phyloP scores from a whole-genome alignment of 1,284 basidiomycete species.

The Microbotryomycetes sp. region DNA sequence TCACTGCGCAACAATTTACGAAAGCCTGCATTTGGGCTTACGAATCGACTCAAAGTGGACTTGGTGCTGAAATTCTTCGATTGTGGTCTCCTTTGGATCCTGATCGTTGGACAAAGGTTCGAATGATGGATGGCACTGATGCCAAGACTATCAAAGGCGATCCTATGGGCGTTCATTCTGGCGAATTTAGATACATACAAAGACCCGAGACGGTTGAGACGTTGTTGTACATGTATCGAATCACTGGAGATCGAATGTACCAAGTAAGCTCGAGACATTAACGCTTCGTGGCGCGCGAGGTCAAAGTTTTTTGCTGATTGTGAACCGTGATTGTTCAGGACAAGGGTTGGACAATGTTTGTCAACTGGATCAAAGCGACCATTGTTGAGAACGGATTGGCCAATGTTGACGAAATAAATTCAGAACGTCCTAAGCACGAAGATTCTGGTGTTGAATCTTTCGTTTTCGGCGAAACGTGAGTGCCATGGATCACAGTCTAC shows the following conservation, averaged over 20 bases:
- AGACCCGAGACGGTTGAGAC: slow-evolving; percentile 54
- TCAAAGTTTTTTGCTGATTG: neutral
- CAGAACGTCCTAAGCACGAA: slow-evolving; percentile 35
- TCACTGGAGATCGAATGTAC: slow-evolving; percentile 53
- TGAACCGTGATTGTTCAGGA: slow-evolving; percentile 37
- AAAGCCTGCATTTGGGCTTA: slow-evolving; percentile 51
- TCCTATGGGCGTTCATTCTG: neutral
- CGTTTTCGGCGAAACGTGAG: slow-evolving; percentile 49
- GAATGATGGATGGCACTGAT: slow-evolving; percentile 16
- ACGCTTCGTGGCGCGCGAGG: no score
- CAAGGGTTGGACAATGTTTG: slow-evolving; percentile 55
- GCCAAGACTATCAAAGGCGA: neutral
- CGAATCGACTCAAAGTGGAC: slow-evolving; percentile 43
- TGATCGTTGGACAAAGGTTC: slow-evolving; percentile 20
- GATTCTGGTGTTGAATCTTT: slow-evolving; percentile 52
- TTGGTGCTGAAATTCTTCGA: slow-evolving; percentile 45
- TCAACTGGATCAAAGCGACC: slow-evolving; percentile 48
- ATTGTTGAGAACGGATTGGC: slow-evolving; percentile 32
- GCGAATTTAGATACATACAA: slow-evolving; percentile 21
- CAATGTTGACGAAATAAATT: slow-evolving; percentile 41
- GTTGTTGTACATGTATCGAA: slow-evolving; percentile 51
- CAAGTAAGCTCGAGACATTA: slow-evolving; percentile 36
- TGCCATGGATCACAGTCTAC: no score
- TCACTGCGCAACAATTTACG: slow-evolving; percentile 42
- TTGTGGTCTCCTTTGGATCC: slow-evolving; percentile 38